phyloP scores from a whole-genome alignment of 1,284 basidiomycete species.

The Entoloma clypeatum region DNA sequence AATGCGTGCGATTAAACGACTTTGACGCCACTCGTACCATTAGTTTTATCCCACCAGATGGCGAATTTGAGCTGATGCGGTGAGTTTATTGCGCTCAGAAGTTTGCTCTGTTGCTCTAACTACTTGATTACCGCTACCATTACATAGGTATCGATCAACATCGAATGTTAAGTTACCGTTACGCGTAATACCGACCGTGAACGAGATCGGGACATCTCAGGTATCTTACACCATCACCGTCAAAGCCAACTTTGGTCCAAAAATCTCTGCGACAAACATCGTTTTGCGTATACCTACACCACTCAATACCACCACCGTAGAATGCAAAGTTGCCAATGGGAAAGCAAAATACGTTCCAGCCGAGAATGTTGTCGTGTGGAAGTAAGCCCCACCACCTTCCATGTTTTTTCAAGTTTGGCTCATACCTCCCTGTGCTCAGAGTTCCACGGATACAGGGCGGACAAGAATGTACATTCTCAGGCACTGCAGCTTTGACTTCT shows the following conservation, averaged over 20 bases:
- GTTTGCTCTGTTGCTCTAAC: background rate
- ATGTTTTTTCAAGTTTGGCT: slow-evolving; percentile 5
- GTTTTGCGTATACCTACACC: slow-evolving; percentile 95
- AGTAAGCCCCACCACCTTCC: slow-evolving; percentile 56
- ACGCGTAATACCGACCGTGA: slow-evolving; percentile 86
- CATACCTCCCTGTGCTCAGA: slow-evolving; percentile 39
- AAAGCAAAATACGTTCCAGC: slow-evolving; percentile 97
- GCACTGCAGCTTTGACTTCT: slow-evolving; percentile 78
- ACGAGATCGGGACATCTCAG: slow-evolving; percentile 86
- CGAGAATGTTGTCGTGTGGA: slow-evolving; percentile 97
- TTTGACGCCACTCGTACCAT: slow-evolving; percentile 93
- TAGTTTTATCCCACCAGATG: slow-evolving; percentile 96
- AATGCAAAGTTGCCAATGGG: slow-evolving; percentile 86
- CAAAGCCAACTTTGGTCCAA: slow-evolving; percentile 86
- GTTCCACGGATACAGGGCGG: slow-evolving; percentile 91
- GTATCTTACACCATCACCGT: slow-evolving; percentile 91
- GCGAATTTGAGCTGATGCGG: slow-evolving; percentile 99
- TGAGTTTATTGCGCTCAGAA: slow-evolving; percentile 26
- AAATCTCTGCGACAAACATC: slow-evolving; percentile 91
- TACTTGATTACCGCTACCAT: slow-evolving; percentile 8
- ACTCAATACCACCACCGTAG: slow-evolving; percentile 87
- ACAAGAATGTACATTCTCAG: slow-evolving; percentile 85
- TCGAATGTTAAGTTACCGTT: slow-evolving; percentile 95
- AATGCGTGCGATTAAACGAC: slow-evolving; percentile 93
- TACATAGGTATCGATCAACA: slow-evolving; percentile 85